Percentiles rank a stretch among this genome's conserved stretches.
Evolutionary conservation across 208 protist genomes (phyloP).

Genomic region (Leishmania turanica): DNA sequence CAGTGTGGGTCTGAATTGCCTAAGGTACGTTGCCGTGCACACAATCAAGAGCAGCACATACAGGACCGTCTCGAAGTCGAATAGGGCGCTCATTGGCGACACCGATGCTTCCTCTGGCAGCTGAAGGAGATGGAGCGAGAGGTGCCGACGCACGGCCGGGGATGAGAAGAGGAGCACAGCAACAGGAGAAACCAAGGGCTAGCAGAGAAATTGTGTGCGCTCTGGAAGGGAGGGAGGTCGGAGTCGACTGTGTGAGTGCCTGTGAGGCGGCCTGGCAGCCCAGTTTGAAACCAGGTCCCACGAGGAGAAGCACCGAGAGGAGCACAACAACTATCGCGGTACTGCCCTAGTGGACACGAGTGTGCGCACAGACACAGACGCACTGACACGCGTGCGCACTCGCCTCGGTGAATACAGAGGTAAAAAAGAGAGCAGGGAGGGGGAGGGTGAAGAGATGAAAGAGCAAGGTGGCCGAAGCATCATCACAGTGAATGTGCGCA

Average conservation of each 20-base stretch:
- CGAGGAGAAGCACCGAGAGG: background rate
- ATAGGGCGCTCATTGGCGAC: constrained; percentile 81
- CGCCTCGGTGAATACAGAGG: background rate
- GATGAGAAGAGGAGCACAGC: background rate
- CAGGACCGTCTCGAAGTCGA: constrained; percentile 87
- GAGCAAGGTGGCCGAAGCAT: background rate
- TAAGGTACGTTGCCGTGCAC: constrained; percentile 90
- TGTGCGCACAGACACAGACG: background rate
- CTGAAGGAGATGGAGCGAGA: background rate
- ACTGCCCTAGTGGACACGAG: background rate
- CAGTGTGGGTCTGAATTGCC: constrained; percentile 85
- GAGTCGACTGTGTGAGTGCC: background rate
- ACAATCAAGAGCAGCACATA: constrained; percentile 88
- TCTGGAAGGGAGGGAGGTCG: background rate
- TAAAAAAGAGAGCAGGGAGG: background rate
- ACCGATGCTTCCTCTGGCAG: background rate
- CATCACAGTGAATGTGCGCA: background rate
- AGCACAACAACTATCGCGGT: background rate
- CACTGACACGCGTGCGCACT: background rate
- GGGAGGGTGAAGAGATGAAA: background rate
- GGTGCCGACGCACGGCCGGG: background rate
- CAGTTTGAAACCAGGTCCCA: background rate
- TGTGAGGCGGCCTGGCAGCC: background rate
- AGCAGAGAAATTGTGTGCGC: background rate
- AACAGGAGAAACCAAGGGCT: background rate